Evolutionary conservation across 345 rosid genomes (phyloP).

Genomic region (Sonneratia alba): DNA sequence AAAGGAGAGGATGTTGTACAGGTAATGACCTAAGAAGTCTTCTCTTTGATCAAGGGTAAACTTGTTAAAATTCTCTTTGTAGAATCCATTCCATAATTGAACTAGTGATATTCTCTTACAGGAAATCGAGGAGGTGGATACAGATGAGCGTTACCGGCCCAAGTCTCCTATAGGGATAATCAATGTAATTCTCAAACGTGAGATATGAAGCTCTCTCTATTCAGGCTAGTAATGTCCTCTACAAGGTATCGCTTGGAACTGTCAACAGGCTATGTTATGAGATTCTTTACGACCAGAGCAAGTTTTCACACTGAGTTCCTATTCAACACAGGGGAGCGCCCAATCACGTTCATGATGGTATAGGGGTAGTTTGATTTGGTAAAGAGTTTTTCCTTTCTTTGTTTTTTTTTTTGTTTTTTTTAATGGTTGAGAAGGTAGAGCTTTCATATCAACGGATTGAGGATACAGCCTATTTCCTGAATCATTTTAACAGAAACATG

Average conservation of each 20-base stretch:
- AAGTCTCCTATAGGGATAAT: constrained; percentile 57
- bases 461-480: not conserved
- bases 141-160: constrained; percentile 81
- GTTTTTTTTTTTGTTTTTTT: not conserved
- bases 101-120: constrained; percentile 15
- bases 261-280: not conserved
- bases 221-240: not conserved
- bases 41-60: not conserved
- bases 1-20: constrained; percentile 82
- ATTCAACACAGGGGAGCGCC: not conserved
- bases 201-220: constrained; percentile 12
- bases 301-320: not conserved
- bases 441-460: not conserved
- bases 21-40: constrained; percentile 25
- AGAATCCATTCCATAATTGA: not conserved
- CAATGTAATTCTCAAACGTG: constrained; percentile 42
- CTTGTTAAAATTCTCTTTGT: not conserved
- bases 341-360: not conserved
- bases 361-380: constrained; percentile 2
- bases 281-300: not conserved
- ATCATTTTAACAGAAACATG: not conserved
- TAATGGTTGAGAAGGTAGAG: not conserved
- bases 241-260: not conserved
- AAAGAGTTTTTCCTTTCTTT: not conserved
- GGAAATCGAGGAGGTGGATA: constrained; percentile 98